Evolutionary conservation across 148 eudicot genomes (phyloP).

Genomic region (Fagopyrum tataricum): DNA sequence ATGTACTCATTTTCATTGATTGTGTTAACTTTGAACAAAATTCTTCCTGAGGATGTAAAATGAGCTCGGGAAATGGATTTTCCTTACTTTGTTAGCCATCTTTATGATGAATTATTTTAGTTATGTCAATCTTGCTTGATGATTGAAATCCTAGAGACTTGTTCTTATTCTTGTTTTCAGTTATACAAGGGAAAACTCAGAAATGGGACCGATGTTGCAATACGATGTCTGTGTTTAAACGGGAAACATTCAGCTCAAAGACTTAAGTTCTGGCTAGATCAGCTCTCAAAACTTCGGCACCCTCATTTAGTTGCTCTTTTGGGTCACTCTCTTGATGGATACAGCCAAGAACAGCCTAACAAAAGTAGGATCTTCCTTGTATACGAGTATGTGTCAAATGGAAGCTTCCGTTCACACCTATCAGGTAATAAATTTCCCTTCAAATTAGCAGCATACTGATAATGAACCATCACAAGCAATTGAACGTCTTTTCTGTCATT

Average conservation of each 20-base stretch:
- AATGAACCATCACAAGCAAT: not conserved
- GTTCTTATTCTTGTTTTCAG: conserved; percentile 25
- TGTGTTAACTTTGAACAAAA: too few relatives aligned
- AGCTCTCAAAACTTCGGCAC: conserved; percentile 62
- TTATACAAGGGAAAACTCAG: conserved; percentile 55
- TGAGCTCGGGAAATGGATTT: too few relatives aligned
- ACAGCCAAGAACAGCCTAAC: conserved; percentile 35
- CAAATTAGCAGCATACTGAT: not conserved
- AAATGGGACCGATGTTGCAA: conserved; percentile 40
- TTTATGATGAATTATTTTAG: not conserved
- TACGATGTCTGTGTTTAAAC: conserved; percentile 38
- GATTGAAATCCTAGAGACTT: not conserved
- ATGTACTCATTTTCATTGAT: too few relatives aligned
- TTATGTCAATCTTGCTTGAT: not conserved
- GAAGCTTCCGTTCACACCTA: conserved; percentile 47
- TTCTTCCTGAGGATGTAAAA: too few relatives aligned
- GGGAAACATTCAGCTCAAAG: conserved; percentile 43
- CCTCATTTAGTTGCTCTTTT: conserved; percentile 51
- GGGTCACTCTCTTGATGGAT: conserved; percentile 56
- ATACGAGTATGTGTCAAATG: conserved; percentile 48
- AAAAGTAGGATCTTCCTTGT: conserved; percentile 47
- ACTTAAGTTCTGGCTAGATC: conserved; percentile 48
- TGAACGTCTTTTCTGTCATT: not conserved
- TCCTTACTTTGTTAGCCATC: too few relatives aligned
- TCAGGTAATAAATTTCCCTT: conserved; percentile 27